Conservation (phyloP, 768 basidiomycete genomes). For the Tylopilus felleus region DNA sequence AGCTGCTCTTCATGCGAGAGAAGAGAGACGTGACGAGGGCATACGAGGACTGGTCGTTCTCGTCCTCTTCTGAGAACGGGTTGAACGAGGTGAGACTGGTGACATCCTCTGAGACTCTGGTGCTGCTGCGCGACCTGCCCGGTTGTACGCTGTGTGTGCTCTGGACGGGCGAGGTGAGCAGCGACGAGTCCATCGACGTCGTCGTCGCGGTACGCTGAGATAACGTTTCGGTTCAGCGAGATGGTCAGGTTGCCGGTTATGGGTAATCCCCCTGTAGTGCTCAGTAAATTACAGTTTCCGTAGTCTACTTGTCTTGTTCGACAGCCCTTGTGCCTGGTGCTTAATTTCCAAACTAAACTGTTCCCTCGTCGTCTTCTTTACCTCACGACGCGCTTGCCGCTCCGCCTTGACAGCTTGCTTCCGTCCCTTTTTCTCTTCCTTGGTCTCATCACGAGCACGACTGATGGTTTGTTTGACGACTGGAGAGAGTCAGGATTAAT, state of each 20-base stretch:
- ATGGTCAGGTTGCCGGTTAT: slow-evolving; percentile 14
- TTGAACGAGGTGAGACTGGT: slow-evolving; percentile 82
- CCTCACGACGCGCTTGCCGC: slow-evolving; percentile 57
- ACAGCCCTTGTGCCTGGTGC: slow-evolving; percentile 50
- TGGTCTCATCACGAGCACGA: slow-evolving; percentile 72
- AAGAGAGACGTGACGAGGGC: slow-evolving; percentile 78
- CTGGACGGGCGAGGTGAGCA: slow-evolving; percentile 28
- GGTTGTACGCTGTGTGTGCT: slow-evolving; percentile 34
- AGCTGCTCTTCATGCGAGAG: slow-evolving; percentile 76
- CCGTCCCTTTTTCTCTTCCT: slow-evolving; percentile 68
- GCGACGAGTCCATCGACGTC: slow-evolving; percentile 31
- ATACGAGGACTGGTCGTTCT: slow-evolving; percentile 84
- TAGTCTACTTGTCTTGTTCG: slow-evolving; percentile 39
- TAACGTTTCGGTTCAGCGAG: too few relatives aligned
- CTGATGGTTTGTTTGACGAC: slow-evolving; percentile 47
- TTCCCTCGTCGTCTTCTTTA: slow-evolving; percentile 67
- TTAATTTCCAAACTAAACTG: slow-evolving; percentile 61
- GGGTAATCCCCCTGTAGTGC: slow-evolving; percentile 3
- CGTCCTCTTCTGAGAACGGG: slow-evolving; percentile 91
- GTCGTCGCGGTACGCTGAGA: slow-evolving; percentile 5
- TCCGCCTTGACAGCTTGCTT: slow-evolving; percentile 69
- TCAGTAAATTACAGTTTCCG: slow-evolving; percentile 17
- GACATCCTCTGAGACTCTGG: slow-evolving; percentile 57
- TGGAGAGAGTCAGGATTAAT: slow-evolving; percentile 7
- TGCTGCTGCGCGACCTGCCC: slow-evolving; percentile 61